Conservation (phyloP, 108 stramenopile species). For the Bacterosira constricta region DNA sequence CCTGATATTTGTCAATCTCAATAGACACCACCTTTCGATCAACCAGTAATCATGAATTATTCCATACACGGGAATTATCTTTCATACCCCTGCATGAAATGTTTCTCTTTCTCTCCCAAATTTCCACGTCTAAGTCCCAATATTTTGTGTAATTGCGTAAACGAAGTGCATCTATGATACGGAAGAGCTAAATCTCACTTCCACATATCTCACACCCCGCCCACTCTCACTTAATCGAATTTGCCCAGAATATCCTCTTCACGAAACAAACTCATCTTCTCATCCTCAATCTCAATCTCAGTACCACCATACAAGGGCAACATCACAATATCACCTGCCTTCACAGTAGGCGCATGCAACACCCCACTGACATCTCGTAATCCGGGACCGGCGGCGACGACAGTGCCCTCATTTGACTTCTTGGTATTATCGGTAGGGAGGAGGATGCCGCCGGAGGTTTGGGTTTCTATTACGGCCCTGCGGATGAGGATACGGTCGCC, state of each 20-base stretch:
- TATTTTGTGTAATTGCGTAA: no score
- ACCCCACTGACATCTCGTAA: constrained; percentile 75
- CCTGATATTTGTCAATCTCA: no score
- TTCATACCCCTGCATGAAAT: no score
- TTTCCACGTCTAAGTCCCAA: no score
- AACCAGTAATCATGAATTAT: no score
- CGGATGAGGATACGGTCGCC: constrained; percentile 97
- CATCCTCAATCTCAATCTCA: constrained; percentile 88
- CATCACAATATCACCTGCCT: constrained; percentile 88
- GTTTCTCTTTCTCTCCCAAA: no score
- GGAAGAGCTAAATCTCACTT: no score
- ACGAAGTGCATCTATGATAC: no score
- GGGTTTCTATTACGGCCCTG: constrained; percentile 81
- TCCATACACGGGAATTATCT: no score
- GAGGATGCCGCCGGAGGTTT: constrained; percentile 93
- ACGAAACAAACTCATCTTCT: constrained; percentile 91
- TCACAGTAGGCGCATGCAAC: constrained; percentile 69
- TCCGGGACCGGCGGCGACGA: constrained; percentile 97
- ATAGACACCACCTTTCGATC: no score
- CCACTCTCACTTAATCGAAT: constrained; percentile 90
- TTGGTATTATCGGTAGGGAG: constrained; percentile 92
- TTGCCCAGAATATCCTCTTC: constrained; percentile 98
- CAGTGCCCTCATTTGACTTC: constrained; percentile 94
- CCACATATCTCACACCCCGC: no score
- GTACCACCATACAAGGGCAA: constrained; percentile 97